A percentile compares a stretch with the other conserved stretches of the same genome.
Evolutionary conservation across 2,329 filamentous ascomycete genomes (phyloP).

Genomic region (Pseudogymnoascus sp.): DNA sequence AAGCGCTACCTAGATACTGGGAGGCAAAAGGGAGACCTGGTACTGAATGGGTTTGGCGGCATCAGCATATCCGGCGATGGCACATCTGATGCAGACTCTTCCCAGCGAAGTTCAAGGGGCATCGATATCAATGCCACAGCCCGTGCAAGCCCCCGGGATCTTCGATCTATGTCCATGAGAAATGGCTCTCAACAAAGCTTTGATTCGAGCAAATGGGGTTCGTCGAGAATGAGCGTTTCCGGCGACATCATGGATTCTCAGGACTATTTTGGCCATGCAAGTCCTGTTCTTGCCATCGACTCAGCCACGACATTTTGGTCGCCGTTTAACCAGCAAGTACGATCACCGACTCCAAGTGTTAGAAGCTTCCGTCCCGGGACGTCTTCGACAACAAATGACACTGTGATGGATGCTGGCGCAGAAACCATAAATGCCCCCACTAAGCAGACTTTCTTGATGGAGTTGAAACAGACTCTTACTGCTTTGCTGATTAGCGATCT

Average conservation of each 20-base stretch:
- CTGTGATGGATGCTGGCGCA: conserved; percentile 50
- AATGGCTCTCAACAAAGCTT: conserved; percentile 63
- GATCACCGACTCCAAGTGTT: conserved; percentile 54
- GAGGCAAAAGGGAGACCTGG: conserved; percentile 39
- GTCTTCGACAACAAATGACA: conserved; percentile 59
- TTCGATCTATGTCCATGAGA: conserved; percentile 49
- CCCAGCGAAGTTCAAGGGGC: conserved; percentile 28
- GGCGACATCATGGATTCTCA: conserved; percentile 61
- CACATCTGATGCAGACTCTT: conserved; percentile 19
- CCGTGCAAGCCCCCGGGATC: conserved; percentile 46
- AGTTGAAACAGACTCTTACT: conserved; percentile 70
- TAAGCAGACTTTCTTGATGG: conserved; percentile 68
- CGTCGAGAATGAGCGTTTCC: conserved; percentile 47
- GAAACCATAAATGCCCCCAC: conserved; percentile 51
- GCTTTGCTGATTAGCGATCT: conserved; percentile 84
- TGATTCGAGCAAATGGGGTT: conserved; percentile 57
- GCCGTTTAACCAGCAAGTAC: conserved; percentile 60
- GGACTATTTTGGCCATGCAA: conserved; percentile 61
- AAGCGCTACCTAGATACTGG: conserved; percentile 45
- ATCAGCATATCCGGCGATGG: conserved; percentile 41
- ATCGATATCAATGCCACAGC: conserved; percentile 35
- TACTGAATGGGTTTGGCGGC: conserved; percentile 38
- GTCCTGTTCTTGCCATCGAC: conserved; percentile 63
- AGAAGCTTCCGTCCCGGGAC: conserved; percentile 56
- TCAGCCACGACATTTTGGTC: conserved; percentile 83